Conservation (phyloP, 2,329 filamentous ascomycete species). For the Chrysoporthe cubensis region DNA sequence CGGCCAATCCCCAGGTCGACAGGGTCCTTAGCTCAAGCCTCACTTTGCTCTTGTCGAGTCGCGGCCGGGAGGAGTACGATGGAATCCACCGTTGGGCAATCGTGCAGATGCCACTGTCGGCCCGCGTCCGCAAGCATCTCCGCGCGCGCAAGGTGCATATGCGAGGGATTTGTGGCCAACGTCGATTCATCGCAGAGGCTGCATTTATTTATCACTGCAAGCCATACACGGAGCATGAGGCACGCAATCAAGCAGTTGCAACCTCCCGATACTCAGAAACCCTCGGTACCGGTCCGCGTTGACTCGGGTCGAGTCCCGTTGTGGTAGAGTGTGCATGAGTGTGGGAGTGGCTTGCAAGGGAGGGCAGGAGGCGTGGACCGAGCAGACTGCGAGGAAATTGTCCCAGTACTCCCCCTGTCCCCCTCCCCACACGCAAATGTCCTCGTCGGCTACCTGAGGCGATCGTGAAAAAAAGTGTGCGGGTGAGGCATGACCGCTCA, state of each 20-base stretch:
- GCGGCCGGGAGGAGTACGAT: neutral
- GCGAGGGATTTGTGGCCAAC: conserved; percentile 14
- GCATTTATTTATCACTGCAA: conserved; percentile 1
- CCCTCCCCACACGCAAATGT: conserved; percentile 20
- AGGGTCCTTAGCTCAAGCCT: conserved; percentile 23
- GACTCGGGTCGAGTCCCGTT: conserved; percentile 3
- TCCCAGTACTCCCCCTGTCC: conserved; percentile 24
- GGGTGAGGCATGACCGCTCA: conserved; percentile 16
- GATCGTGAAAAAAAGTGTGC: conserved; percentile 19
- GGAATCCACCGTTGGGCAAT: conserved; percentile 25
- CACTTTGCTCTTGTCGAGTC: conserved; percentile 11
- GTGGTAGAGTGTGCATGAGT: conserved; percentile 10
- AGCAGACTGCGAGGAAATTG: conserved; percentile 11
- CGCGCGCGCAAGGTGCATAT: conserved; percentile 26
- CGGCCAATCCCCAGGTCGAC: conserved; percentile 24
- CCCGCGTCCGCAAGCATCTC: conserved; percentile 27
- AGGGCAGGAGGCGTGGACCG: neutral
- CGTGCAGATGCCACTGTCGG: conserved; percentile 29
- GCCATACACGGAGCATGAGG: neutral
- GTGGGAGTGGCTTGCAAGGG: neutral
- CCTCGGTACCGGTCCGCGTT: conserved; percentile 3
- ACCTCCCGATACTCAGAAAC: conserved; percentile 1
- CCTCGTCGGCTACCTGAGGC: conserved; percentile 21
- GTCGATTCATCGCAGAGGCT: neutral
- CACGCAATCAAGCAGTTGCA: neutral